Evolutionary conservation across 345 rosid genomes (phyloP).

Genomic region (Salix brachista): DNA sequence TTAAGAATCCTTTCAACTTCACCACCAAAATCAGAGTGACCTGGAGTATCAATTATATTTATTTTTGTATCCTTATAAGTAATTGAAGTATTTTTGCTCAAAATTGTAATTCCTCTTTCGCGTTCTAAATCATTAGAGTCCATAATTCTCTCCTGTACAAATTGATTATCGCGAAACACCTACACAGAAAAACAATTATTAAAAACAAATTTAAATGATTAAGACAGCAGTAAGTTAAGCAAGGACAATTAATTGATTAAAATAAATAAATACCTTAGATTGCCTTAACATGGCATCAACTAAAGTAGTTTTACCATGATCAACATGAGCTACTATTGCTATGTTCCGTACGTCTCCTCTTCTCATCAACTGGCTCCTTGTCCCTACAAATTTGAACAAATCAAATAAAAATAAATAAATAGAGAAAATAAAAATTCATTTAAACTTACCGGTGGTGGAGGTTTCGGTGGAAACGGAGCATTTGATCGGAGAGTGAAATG

Average conservation of each 20-base stretch:
- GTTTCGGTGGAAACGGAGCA: conserved; percentile 67
- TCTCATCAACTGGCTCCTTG: conserved; percentile 67
- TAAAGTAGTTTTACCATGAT: conserved; percentile 96
- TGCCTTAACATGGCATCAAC: conserved; percentile 96
- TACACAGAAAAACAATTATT: conserved; percentile 21
- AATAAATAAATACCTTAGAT: conserved; percentile 52
- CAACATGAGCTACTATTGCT: conserved; percentile 97
- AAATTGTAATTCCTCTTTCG: conserved; percentile 93
- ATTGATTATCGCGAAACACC: conserved; percentile 95
- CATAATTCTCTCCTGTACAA: conserved; percentile 89
- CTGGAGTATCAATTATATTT: conserved; percentile 95
- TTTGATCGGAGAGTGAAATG: conserved; percentile 36
- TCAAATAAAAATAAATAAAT: not conserved
- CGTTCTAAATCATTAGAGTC: conserved; percentile 97
- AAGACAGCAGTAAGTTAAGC: no score
- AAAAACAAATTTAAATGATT: no score
- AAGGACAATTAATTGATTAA: no score
- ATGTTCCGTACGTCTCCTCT: conserved; percentile 79
- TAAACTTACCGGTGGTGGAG: conserved; percentile 39
- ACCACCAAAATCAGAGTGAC: conserved; percentile 98
- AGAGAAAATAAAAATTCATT: not conserved
- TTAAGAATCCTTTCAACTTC: conserved; percentile 98
- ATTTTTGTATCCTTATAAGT: conserved; percentile 80
- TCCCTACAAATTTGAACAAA: conserved; percentile 33
- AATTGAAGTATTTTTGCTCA: conserved; percentile 94